Evolutionary conservation across 176 grass and related monocot genomes (phyloP).

Genomic region (Oryza australiensis): DNA sequence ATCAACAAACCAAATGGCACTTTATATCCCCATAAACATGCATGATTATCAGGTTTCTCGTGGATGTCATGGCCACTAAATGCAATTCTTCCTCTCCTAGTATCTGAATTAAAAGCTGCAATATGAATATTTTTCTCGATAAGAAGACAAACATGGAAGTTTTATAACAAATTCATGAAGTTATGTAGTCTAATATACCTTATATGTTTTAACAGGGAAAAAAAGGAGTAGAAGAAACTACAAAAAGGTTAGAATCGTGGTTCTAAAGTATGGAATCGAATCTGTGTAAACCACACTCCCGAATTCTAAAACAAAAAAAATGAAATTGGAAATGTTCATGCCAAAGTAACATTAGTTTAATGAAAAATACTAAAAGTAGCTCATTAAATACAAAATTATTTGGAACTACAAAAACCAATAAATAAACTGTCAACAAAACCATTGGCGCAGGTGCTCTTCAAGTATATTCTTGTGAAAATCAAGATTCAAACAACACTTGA

Average conservation of each 20-base stretch:
- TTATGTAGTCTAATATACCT: background rate
- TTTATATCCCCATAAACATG: conserved; percentile 98
- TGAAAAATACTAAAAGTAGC: background rate
- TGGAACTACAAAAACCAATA: too few species aligned
- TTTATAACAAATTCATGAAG: background rate
- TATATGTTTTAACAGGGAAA: background rate
- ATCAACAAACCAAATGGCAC: conserved; percentile 67
- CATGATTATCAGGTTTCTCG: conserved; percentile 53
- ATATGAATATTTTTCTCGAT: background rate
- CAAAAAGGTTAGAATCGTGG: background rate
- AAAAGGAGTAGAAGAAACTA: background rate
- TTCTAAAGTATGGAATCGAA: background rate
- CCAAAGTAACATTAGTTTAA: background rate
- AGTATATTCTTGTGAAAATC: too few species aligned
- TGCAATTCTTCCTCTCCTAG: conserved; percentile 87
- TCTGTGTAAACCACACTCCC: background rate
- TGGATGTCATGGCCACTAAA: conserved; percentile 90
- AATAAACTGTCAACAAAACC: too few species aligned
- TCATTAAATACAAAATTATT: background rate
- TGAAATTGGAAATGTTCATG: conserved; percentile 16
- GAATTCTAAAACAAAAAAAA: background rate
- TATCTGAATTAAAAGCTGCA: conserved; percentile 22
- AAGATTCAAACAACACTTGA: too few species aligned
- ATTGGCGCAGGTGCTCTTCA: too few species aligned
- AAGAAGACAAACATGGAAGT: conserved; percentile 10